Percentiles rank a stretch among this genome's conserved stretches.
Conservation (phyloP, 306 rosid genomes). For the Trifolium dubium region DNA sequence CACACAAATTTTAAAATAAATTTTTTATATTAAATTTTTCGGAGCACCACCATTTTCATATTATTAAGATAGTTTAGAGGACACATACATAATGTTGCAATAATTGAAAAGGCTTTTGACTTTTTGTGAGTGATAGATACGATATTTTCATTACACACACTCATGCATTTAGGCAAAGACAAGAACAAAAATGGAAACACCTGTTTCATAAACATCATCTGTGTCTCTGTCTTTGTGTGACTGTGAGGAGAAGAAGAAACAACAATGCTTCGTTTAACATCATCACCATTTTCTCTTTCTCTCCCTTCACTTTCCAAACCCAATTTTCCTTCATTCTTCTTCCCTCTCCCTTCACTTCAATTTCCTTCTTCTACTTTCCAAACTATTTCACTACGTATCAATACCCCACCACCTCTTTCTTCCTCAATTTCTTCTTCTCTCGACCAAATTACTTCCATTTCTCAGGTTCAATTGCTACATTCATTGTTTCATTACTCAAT, state of each 20-base stretch:
- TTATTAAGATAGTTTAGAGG: too few relatives aligned
- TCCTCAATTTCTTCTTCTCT: constrained; percentile 37
- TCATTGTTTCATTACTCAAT: constrained; percentile 6
- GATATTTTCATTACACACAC: background rate
- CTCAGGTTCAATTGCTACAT: constrained; percentile 54
- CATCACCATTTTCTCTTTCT: constrained; percentile 29
- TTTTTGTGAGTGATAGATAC: background rate
- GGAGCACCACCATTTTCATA: too few relatives aligned
- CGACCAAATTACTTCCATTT: constrained; percentile 48
- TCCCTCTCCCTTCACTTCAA: constrained; percentile 40
- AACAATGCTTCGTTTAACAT: constrained; percentile 53
- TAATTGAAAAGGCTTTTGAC: background rate
- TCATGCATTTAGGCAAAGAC: constrained; percentile 3
- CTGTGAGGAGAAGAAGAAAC: constrained; percentile 2
- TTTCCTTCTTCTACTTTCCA: constrained; percentile 33
- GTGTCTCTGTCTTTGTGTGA: background rate
- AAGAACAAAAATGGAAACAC: constrained; percentile 3
- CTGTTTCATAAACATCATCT: constrained; percentile 19
- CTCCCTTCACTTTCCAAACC: constrained; percentile 35
- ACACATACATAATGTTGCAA: too few relatives aligned
- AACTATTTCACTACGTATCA: constrained; percentile 34
- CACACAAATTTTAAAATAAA: too few relatives aligned
- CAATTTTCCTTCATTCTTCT: constrained; percentile 38
- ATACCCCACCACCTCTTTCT: constrained; percentile 37
- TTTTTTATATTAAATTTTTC: too few relatives aligned